Evolutionary conservation across 2,329 filamentous ascomycete genomes (phyloP), one percentile per base, ranked within the genome.

Genomic region (Mycosphaerelloides madeirae): DNA sequence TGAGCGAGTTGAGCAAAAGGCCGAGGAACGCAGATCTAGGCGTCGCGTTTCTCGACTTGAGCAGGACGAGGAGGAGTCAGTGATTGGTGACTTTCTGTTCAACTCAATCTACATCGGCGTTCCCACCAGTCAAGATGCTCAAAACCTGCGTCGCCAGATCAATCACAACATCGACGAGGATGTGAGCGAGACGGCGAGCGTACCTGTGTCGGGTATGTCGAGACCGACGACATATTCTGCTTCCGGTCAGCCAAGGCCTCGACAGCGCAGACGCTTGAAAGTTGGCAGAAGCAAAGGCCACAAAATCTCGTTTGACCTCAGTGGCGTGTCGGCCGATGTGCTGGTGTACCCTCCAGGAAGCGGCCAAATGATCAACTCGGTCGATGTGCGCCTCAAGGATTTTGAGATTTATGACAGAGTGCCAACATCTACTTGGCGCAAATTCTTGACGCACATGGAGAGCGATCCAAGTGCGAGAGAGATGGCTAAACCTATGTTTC

Each of bases 61-160:
- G 60, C 63, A 79, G 65, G 85, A 83, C 41, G 86, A 95, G 38
- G 85, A 90, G 33, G 86, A 90, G 65, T 87, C 82, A 11, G 86
- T 85, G 5, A 94, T 97, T 65, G 89, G 88, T 5, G 94, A 98
- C 63, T 95, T 94, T 56, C 74, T 98, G 13, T 98, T 98, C 76
- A 97, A 98, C 64, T 98, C 93, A 0, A 95, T 98, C 43, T 98
- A 96, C 70, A 96, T 98, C 57, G 89, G 87, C 12, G 86, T 98
- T 14, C 86, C 91, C 0, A 78, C 86, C 9, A 93, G 90, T 56
- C 52, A 55, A 16, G 91, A 97, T 56, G 88, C 89, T 4, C 80
- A 80, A 41, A 87, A 95, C 22, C 76, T 97, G 8, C 76, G 87
- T 3, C 79, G 81, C 35, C 86, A 85, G 31, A 95, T 98, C 66